A percentile compares a stretch with the other conserved stretches of the same genome.
Conservation (phyloP, 495 filamentous ascomycete genomes). For the Corynascus novoguineensis region DNA sequence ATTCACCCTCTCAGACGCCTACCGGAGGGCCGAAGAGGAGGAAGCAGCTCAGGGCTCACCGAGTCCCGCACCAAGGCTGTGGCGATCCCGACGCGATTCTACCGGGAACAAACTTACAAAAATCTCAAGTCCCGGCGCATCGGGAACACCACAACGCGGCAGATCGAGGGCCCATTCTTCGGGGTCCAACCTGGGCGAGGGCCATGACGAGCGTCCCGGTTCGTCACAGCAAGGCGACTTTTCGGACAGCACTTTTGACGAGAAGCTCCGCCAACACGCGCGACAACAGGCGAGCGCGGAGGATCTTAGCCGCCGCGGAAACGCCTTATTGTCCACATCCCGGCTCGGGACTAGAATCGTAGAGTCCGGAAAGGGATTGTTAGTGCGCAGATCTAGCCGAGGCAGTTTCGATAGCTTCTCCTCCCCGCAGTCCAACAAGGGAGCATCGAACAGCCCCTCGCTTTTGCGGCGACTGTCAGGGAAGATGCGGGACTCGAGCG, state of each 20-base stretch:
- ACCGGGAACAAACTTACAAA: slow-evolving; percentile 22
- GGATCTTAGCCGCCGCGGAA: slow-evolving; percentile 25
- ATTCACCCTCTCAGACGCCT: slow-evolving; percentile 39
- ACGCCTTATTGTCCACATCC: slow-evolving; percentile 29
- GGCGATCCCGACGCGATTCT: slow-evolving; percentile 29
- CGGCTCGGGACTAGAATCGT: slow-evolving; percentile 29
- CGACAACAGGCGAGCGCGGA: slow-evolving; percentile 15
- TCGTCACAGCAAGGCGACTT: slow-evolving; percentile 18
- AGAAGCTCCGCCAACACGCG: slow-evolving; percentile 26
- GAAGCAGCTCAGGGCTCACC: slow-evolving; percentile 41
- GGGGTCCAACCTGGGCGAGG: slow-evolving; percentile 12
- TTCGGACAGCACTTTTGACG: slow-evolving; percentile 30
- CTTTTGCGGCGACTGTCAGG: slow-evolving; percentile 24
- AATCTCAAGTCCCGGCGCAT: slow-evolving; percentile 7
- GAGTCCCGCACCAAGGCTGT: slow-evolving; percentile 42
- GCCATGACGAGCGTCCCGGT: slow-evolving; percentile 9
- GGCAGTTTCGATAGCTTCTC: slow-evolving; percentile 24
- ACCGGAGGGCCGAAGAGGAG: slow-evolving; percentile 39
- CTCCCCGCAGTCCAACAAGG: slow-evolving; percentile 12
- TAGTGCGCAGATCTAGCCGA: slow-evolving; percentile 35
- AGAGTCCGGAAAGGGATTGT: slow-evolving; percentile 27
- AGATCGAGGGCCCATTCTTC: neutral
- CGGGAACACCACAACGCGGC: neutral
- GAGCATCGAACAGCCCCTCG: slow-evolving; percentile 16
- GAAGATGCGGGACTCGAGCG: slow-evolving; percentile 16